These are phyloP conservation scores for Dioscorea alata DNA, from an alignment of 106 monocot species.

Conservation along the genomic window DNA sequence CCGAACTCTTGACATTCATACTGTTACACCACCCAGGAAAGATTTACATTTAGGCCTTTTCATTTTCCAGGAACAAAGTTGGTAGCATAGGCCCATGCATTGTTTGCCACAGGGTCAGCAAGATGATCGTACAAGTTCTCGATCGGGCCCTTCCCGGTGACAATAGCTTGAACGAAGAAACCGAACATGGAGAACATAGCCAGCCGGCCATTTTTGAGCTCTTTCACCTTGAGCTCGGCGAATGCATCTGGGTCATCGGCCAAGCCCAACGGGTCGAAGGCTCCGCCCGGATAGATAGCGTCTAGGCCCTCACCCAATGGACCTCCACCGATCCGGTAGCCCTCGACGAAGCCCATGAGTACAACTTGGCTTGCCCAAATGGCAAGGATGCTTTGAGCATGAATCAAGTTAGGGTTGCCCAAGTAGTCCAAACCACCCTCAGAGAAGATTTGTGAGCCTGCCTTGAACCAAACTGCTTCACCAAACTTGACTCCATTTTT, in stretches of 20 bases:
- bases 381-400: constrained; percentile 22
- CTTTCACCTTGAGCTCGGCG: constrained; percentile 24
- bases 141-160: constrained; percentile 18
- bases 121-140: constrained; percentile 12
- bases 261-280: constrained; percentile 15
- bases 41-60: not conserved
- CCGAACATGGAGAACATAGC: constrained; percentile 17
- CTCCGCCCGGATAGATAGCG: constrained; percentile 8
- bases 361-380: constrained; percentile 17
- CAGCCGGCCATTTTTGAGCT: constrained; percentile 8
- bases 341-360: constrained; percentile 18
- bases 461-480: constrained; percentile 17
- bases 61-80: constrained; percentile 18
- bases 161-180: constrained; percentile 15
- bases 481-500: constrained; percentile 16
- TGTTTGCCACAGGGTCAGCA: constrained; percentile 13
- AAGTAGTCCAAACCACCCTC: constrained; percentile 18
- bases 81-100: constrained; percentile 18
- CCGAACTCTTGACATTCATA: not conserved
- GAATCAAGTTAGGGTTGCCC: constrained; percentile 16
- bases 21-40: not conserved
- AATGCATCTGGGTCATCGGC: constrained; percentile 21
- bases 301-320: constrained; percentile 13
- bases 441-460: constrained; percentile 13
- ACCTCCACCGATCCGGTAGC: constrained; percentile 17